Evolutionary conservation across 2,329 filamentous ascomycete genomes (phyloP), one percentile per base, ranked within the genome.

Genomic region (Byssoonygena ceratinophila): DNA sequence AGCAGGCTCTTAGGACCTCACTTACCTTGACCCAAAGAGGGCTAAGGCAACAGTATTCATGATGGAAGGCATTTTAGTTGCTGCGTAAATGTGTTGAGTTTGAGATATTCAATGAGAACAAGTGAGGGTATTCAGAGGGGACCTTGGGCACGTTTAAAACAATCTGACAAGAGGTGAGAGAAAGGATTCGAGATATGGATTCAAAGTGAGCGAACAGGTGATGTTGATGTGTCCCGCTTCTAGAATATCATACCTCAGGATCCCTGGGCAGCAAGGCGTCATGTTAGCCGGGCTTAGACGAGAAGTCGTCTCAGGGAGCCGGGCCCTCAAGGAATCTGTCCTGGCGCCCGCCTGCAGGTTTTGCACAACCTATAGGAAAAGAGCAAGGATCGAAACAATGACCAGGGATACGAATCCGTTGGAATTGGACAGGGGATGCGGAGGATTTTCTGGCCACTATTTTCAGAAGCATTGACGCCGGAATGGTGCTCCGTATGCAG

Each of bases 21-120:
- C 49, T 45, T 39, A 45, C 49, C 49, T 45, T 27, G 41, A 44
- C 14, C 49, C 49, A 3, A 45, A 12, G 11, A 51, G 49, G 41
- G 40, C 39, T 1, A 45, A 27, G 27, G 9, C 16, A 39, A 51
- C 16, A 20, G 49, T 29, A 37, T 51, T 51, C 37, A 44, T 16
- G 49, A 44, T 7, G 23, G 31, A 51, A 20, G 23, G 2, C 46
- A 49, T 49, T n/a, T 39, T 16, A 18, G 34, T 16, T 37, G 34
- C 29, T 25, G 29, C 22, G 22, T 5, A 8, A 36, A 20, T 36
- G 1, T 36, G 7, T 16, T 39, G 46, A 16, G 12, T 18, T 48
- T 45, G 12, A 11, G 44, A 7, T 34, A 31, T 25, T 27, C 31
- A 36, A 36, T 9, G 12, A 9, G 44, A 46, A 14, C 22, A 23